Percentiles rank a stretch among this genome's conserved stretches.
These are phyloP conservation scores for Elsinoe batatas DNA, from an alignment of 2,329 filamentous ascomycete genomes.

Conservation along the genomic window DNA sequence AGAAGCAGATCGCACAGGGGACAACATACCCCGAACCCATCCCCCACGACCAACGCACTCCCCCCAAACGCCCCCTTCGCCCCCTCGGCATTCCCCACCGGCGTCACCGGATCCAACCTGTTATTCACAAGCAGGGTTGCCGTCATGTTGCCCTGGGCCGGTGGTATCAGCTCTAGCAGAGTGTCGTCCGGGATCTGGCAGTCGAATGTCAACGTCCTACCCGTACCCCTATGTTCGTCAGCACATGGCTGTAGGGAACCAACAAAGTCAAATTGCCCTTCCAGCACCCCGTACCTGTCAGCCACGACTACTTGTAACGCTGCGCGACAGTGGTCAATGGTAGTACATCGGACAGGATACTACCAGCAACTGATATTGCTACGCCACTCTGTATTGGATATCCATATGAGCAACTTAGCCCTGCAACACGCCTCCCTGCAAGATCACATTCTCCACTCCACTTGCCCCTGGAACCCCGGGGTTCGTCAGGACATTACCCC, in stretches of 20 bases:
- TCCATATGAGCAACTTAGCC: not conserved
- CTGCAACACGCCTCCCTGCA: slow-evolving; percentile 15
- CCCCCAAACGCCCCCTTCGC: slow-evolving; percentile 28
- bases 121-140: slow-evolving; percentile 31
- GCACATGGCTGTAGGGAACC: slow-evolving; percentile 29
- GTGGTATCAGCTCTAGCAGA: slow-evolving; percentile 12
- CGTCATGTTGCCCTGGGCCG: slow-evolving; percentile 23
- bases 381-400: too few species aligned
- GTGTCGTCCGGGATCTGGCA: not conserved
- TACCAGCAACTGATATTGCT: too few species aligned
- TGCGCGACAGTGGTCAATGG: too few species aligned
- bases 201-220: not conserved
- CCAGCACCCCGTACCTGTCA: slow-evolving; percentile 1
- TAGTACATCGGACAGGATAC: too few species aligned
- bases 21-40: slow-evolving; percentile 26
- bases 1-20: too few species aligned
- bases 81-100: slow-evolving; percentile 23
- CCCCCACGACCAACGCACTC: slow-evolving; percentile 24
- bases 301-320: too few species aligned
- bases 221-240: slow-evolving; percentile 8
- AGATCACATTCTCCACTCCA: slow-evolving; percentile 26
- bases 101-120: slow-evolving; percentile 27
- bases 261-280: slow-evolving; percentile 34
- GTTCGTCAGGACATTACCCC: slow-evolving; percentile 33
- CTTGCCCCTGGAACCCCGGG: slow-evolving; percentile 37